Evolutionary conservation across 78 protist genomes (phyloP).

Genomic region (Chrysochromulina tobinii): DNA sequence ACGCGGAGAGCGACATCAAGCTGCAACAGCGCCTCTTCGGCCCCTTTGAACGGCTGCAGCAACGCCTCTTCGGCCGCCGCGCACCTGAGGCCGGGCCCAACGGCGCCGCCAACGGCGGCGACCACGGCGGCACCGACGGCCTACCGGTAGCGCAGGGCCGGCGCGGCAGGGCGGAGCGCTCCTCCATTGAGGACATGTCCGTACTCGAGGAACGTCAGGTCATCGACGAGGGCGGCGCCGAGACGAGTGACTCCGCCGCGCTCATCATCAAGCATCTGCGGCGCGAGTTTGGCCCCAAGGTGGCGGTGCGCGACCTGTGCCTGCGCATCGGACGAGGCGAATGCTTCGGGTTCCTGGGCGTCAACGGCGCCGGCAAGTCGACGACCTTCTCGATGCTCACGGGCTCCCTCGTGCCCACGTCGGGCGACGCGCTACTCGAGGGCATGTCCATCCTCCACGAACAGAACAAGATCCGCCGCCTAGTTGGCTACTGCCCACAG

Average conservation of each 20-base stretch:
- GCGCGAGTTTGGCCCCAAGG: neutral
- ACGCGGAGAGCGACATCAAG: neutral
- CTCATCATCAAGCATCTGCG: neutral
- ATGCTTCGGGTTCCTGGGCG: constrained; percentile 47
- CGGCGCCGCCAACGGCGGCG: neutral
- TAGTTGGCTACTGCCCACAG: constrained; percentile 90
- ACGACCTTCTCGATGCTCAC: constrained; percentile 82
- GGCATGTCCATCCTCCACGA: neutral
- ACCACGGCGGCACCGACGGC: neutral
- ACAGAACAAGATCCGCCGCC: constrained; percentile 50
- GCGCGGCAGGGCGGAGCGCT: neutral
- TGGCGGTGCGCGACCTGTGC: neutral
- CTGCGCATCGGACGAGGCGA: neutral
- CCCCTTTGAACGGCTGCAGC: neutral
- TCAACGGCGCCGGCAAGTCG: constrained; percentile 75
- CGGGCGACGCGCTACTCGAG: constrained; percentile 56
- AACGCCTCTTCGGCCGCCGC: neutral
- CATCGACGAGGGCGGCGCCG: neutral
- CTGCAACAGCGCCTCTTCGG: neutral
- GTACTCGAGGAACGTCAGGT: neutral
- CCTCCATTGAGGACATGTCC: neutral
- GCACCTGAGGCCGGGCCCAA: neutral
- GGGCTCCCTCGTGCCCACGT: constrained; percentile 68
- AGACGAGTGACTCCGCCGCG: neutral
- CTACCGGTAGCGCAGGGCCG: neutral